A percentile compares a stretch with the other conserved stretches of the same genome.
Conservation (phyloP, 2,329 filamentous ascomycete genomes). For the Penicillium sp. region DNA sequence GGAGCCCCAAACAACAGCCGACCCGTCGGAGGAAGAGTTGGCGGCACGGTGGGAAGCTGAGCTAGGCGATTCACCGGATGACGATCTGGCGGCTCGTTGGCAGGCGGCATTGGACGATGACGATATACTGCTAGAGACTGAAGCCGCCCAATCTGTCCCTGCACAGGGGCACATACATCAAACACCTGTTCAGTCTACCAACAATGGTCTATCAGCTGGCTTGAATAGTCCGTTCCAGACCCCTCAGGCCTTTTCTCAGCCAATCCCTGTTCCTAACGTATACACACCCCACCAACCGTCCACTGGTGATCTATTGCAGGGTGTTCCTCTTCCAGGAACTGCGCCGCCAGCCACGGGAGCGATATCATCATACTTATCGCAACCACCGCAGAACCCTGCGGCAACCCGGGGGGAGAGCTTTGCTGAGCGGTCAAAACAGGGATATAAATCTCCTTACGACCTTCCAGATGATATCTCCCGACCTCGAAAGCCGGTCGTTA, state of each 20-base stretch:
- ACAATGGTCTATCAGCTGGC: constrained; percentile 8
- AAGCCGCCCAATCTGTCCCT: constrained; percentile 23
- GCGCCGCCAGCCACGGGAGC: constrained; percentile 11
- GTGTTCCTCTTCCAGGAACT: constrained; percentile 22
- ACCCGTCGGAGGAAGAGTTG: constrained; percentile 50
- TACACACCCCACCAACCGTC: constrained; percentile 47
- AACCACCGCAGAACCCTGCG: constrained; percentile 24
- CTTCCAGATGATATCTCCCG: constrained; percentile 72
- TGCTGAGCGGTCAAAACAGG: constrained; percentile 77
- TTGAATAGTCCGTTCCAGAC: constrained; percentile 25
- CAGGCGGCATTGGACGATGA: constrained; percentile 53
- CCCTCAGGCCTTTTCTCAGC: constrained; percentile 16
- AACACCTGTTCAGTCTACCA: constrained; percentile 17
- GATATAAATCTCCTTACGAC: constrained; percentile 91
- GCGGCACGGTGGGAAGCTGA: constrained; percentile 77
- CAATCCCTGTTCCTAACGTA: constrained; percentile 29
- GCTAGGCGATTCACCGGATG: constrained; percentile 53
- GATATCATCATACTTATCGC: constrained; percentile 23
- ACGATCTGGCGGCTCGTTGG: constrained; percentile 64
- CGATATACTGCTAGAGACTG: constrained; percentile 70
- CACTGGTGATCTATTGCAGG: constrained; percentile 40
- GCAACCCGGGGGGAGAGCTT: constrained; percentile 65
- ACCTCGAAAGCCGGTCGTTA: constrained; percentile 55
- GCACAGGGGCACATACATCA: constrained; percentile 18
- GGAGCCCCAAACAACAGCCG: constrained; percentile 5